Percentiles rank a stretch among this genome's conserved stretches.
Evolutionary conservation across 768 basidiomycete species (phyloP).

Genomic region (Pholiota molesta): DNA sequence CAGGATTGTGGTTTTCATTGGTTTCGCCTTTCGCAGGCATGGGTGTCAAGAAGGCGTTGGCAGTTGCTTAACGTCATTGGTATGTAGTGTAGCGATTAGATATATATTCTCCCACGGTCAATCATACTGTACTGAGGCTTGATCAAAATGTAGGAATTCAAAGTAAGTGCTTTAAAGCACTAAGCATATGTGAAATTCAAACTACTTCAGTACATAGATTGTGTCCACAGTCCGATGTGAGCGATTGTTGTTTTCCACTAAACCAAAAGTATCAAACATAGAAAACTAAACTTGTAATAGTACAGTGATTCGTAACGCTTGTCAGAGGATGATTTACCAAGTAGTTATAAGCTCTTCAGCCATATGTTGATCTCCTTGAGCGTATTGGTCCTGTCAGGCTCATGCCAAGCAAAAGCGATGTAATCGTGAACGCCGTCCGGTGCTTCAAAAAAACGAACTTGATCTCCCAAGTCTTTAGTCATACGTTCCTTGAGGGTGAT

Average conservation of each 20-base stretch:
- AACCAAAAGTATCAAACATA: too few species aligned
- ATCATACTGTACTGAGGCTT: background rate
- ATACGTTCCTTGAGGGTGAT: slow-evolving; percentile 48
- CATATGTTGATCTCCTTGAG: slow-evolving; percentile 52
- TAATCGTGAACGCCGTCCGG: slow-evolving; percentile 59
- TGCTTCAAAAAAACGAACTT: slow-evolving; percentile 52
- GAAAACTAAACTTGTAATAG: too few species aligned
- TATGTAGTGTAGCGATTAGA: background rate
- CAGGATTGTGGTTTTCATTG: background rate
- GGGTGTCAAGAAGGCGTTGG: background rate
- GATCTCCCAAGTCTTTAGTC: slow-evolving; percentile 51
- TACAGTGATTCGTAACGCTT: too few species aligned
- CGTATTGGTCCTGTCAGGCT: slow-evolving; percentile 54
- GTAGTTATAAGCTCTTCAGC: slow-evolving; percentile 26
- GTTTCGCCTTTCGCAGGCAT: slow-evolving; percentile 10
- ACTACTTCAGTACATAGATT: too few species aligned
- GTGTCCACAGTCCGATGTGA: too few species aligned
- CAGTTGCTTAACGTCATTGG: background rate
- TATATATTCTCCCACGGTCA: background rate
- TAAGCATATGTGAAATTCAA: too few species aligned
- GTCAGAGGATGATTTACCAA: too few species aligned
- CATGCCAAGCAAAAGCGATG: slow-evolving; percentile 49
- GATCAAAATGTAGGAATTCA: too few species aligned
- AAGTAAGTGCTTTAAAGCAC: too few species aligned
- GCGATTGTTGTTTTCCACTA: too few species aligned